A percentile compares a stretch with the other conserved stretches of the same genome.
These are phyloP conservation scores for Annulohypoxylon stygium DNA, from an alignment of 495 filamentous ascomycete genomes.

Conservation along the genomic window DNA sequence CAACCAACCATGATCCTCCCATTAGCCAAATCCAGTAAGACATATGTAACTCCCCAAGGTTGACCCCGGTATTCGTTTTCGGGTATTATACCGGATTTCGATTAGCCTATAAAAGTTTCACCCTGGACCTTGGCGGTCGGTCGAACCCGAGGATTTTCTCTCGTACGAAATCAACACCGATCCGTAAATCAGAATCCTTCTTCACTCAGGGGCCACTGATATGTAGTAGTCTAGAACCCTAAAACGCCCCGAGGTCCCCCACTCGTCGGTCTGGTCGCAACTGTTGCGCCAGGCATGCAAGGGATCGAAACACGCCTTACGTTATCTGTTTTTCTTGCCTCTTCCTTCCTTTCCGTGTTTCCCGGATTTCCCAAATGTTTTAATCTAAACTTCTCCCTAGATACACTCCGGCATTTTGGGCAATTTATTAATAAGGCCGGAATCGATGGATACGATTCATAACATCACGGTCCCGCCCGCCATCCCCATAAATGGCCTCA, in stretches of 20 bases:
- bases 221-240: not conserved
- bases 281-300: not conserved
- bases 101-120: not conserved
- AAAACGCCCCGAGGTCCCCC: not conserved
- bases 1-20: not conserved
- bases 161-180: not conserved
- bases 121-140: not conserved
- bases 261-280: not conserved
- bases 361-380: not conserved
- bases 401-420: not conserved
- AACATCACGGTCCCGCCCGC: not conserved
- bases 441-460: slow-evolving; percentile 12
- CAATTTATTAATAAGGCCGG: not conserved
- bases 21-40: slow-evolving; percentile 2
- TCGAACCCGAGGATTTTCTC: slow-evolving; percentile 2
- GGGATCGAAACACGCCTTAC: slow-evolving; percentile 2
- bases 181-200: not conserved
- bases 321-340: not conserved
- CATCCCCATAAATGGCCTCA: not conserved
- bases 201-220: not conserved
- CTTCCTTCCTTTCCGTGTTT: not conserved
- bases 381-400: not conserved
- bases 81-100: slow-evolving; percentile 10
- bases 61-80: not conserved
- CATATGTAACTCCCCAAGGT: not conserved